These are phyloP conservation scores for Ilyonectria robusta DNA, from an alignment of 2,329 filamentous ascomycete species.

Conservation along the genomic window DNA sequence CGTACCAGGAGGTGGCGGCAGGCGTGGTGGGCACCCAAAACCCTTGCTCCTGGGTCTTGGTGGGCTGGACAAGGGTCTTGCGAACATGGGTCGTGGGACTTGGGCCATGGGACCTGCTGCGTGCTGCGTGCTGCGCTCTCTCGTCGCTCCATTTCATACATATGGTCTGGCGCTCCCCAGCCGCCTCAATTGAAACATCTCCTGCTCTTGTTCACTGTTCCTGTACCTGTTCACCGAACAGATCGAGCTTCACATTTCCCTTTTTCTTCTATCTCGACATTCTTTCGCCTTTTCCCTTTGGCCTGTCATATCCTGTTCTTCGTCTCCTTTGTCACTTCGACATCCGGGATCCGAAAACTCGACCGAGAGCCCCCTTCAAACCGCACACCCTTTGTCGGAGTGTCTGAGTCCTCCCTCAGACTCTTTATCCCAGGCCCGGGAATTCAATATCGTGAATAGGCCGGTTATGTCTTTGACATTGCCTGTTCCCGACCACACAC, in stretches of 20 bases:
- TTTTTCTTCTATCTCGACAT: slow-evolving; percentile 4
- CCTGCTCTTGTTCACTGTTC: slow-evolving; percentile 15
- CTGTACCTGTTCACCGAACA: slow-evolving; percentile 3
- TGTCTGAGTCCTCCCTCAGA: slow-evolving; percentile 26
- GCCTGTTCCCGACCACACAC: slow-evolving; percentile 39
- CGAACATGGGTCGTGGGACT: neutral
- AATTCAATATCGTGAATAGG: slow-evolving; percentile 31
- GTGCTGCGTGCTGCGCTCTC: slow-evolving; percentile 1
- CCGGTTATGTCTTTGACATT: slow-evolving; percentile 44
- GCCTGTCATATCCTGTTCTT: neutral
- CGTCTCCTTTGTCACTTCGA: slow-evolving; percentile 12
- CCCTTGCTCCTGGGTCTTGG: slow-evolving; percentile 8
- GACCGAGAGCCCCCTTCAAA: slow-evolving; percentile 8
- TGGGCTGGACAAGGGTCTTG: neutral
- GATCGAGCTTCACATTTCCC: slow-evolving; percentile 2
- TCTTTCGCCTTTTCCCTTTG: neutral
- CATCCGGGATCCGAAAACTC: slow-evolving; percentile 1
- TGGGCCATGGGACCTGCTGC: slow-evolving; percentile 1
- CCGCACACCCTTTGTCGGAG: slow-evolving; percentile 17
- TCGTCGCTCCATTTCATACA: slow-evolving; percentile 22
- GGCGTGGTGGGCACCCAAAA: slow-evolving; percentile 16
- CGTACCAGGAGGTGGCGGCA: slow-evolving; percentile 31
- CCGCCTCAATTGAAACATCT: slow-evolving; percentile 23
- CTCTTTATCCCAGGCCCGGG: slow-evolving; percentile 17
- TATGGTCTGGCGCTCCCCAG: slow-evolving; percentile 18